These are phyloP conservation scores for Pisolithus albus DNA, from an alignment of 768 basidiomycete genomes.

Conservation along the genomic window DNA sequence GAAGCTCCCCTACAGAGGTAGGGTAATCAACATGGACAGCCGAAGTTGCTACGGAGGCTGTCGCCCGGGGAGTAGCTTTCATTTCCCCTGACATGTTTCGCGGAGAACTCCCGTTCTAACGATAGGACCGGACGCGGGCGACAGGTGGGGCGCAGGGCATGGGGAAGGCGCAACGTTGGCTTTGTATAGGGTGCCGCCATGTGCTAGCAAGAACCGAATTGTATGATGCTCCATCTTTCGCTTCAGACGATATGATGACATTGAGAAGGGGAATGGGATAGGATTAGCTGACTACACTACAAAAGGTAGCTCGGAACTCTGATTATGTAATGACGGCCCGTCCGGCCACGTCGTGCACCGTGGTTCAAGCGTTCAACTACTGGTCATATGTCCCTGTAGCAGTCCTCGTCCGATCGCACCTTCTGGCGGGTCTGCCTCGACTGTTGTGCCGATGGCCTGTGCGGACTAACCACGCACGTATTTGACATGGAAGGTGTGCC, in stretches of 20 bases:
- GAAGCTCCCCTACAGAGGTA: neutral
- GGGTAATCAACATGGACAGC: conserved; percentile 7
- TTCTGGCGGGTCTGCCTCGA: no score
- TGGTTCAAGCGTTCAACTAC: no score
- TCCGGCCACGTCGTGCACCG: no score
- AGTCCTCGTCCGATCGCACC: no score
- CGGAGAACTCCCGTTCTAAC: neutral
- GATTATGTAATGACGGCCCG: no score
- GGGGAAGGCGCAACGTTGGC: neutral
- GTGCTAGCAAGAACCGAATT: neutral
- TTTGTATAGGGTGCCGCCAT: neutral
- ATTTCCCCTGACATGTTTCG: neutral
- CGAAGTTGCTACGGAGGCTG: conserved; percentile 13
- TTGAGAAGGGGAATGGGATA: no score
- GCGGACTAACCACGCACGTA: no score
- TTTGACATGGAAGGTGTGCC: no score
- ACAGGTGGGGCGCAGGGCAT: neutral
- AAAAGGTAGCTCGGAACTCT: no score
- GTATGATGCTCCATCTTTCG: neutral
- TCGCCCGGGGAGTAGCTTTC: neutral
- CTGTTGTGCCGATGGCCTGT: no score
- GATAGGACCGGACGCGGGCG: neutral
- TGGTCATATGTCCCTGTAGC: no score
- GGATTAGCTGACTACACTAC: no score
- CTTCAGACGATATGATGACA: neutral